Evolutionary conservation across 169 alveolate genomes (phyloP).

Genomic region (Cryptosporidium viatorum): DNA sequence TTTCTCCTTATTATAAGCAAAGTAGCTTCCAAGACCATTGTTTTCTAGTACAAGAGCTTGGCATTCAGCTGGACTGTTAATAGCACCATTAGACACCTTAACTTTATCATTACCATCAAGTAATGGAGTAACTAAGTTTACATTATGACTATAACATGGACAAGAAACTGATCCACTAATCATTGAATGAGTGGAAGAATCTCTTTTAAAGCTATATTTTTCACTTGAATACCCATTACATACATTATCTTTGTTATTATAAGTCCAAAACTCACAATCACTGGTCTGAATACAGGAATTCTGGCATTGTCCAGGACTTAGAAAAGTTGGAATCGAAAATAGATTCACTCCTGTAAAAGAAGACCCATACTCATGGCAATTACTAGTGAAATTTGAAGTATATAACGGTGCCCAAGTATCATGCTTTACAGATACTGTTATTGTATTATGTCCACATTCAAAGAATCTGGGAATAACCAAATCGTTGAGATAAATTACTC

Average conservation of each 20-base stretch:
- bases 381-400: constrained; percentile 54
- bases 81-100: constrained; percentile 1
- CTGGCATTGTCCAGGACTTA: constrained; percentile 73
- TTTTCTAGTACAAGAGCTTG: constrained; percentile 62
- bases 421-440: constrained; percentile 50
- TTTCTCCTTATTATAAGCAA: constrained; percentile 20
- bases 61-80: constrained; percentile 43
- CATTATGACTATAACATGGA: constrained; percentile 69
- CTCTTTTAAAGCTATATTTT: constrained; percentile 58
- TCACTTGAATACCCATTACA: constrained; percentile 72
- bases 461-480: constrained; percentile 26
- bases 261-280: constrained; percentile 69
- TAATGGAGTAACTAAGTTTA: constrained; percentile 42
- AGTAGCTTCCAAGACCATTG: constrained; percentile 42
- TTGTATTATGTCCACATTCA: constrained; percentile 17
- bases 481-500: constrained; percentile 52
- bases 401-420: constrained; percentile 68
- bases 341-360: constrained; percentile 36
- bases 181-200: constrained; percentile 34
- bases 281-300: constrained; percentile 45
- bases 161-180: constrained; percentile 71
- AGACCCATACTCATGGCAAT: constrained; percentile 72
- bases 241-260: constrained; percentile 43
- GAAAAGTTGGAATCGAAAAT: constrained; percentile 70
- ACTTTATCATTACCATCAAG: background rate